phyloP scores from a whole-genome alignment of 495 filamentous ascomycete species.

The Penicillium lagena region DNA sequence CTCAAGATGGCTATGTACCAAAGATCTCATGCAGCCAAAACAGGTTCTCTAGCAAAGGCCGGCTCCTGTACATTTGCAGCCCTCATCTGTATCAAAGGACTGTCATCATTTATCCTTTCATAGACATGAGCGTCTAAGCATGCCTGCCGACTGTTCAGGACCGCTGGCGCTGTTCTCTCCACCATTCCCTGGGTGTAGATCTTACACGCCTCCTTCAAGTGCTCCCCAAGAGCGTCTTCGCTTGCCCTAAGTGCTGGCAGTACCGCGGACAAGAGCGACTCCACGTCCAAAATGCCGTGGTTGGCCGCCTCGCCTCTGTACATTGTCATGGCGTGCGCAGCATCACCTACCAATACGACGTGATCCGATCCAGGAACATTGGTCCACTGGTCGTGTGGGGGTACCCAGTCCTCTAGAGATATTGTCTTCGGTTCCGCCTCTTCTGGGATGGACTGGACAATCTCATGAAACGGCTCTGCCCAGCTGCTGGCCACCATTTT shows the following conservation, averaged over 20 bases:
- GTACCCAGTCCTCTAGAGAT: conserved; percentile 50
- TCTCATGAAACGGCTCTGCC: conserved; percentile 47
- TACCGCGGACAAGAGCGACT: conserved; percentile 22
- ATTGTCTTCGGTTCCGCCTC: conserved; percentile 44
- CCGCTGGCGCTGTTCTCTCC: neutral
- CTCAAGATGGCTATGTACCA: too few species aligned
- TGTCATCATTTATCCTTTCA: conserved; percentile 25
- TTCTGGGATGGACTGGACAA: conserved; percentile 39
- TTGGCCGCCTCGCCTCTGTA: conserved; percentile 55
- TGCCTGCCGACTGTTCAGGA: conserved; percentile 51
- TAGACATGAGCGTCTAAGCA: conserved; percentile 61
- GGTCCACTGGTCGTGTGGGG: neutral
- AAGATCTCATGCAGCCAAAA: too few species aligned
- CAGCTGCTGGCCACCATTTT: conserved; percentile 46
- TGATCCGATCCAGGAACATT: conserved; percentile 13
- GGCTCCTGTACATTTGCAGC: too few species aligned
- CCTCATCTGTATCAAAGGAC: conserved; percentile 18
- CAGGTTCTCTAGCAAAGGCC: too few species aligned
- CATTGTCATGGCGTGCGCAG: conserved; percentile 54
- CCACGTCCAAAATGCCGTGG: conserved; percentile 49
- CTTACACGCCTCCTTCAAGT: too few species aligned
- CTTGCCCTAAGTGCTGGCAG: neutral
- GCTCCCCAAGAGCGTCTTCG: too few species aligned
- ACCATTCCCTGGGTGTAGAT: too few species aligned
- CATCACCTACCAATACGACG: conserved; percentile 44